A percentile compares a stretch with the other conserved stretches of the same genome.
Evolutionary conservation across 768 basidiomycete species (phyloP).

Genomic region (Lactarius evosmus): DNA sequence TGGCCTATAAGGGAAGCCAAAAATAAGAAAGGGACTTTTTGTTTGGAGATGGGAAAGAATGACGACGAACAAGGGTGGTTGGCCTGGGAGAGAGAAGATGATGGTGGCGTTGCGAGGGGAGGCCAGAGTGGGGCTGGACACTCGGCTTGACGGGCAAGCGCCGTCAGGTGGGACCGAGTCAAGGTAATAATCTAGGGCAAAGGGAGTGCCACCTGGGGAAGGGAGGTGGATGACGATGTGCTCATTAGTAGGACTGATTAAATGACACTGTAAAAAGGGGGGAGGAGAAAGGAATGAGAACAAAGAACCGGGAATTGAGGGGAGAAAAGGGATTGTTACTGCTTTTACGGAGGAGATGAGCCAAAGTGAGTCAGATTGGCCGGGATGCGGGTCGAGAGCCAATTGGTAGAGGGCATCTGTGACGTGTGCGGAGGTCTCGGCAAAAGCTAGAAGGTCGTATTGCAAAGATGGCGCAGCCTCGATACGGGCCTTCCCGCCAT

Average conservation of each 20-base stretch:
- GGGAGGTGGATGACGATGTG: conserved; percentile 54
- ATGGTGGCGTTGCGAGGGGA: conserved; percentile 51
- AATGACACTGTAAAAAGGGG: conserved; percentile 55
- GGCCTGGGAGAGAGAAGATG: conserved; percentile 41
- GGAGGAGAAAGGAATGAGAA: conserved; percentile 11
- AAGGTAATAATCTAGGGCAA: conserved; percentile 70
- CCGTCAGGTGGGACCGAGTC: conserved; percentile 67
- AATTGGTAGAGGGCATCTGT: conserved; percentile 64
- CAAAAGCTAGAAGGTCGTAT: conserved; percentile 48
- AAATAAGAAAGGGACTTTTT: neutral
- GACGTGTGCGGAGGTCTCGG: conserved; percentile 35
- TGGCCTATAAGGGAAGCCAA: conserved; percentile 45
- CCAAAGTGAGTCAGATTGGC: conserved; percentile 45
- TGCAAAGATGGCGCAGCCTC: conserved; percentile 41
- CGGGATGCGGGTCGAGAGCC: conserved; percentile 53
- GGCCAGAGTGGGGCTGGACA: conserved; percentile 13
- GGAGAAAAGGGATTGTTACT: conserved; percentile 38
- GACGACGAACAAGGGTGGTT: conserved; percentile 55
- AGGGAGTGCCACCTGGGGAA: conserved; percentile 44
- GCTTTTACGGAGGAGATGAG: conserved; percentile 60
- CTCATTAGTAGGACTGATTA: conserved; percentile 52
- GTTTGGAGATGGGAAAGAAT: conserved; percentile 8
- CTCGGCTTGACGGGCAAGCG: conserved; percentile 45
- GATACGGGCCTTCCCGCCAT: conserved; percentile 37
- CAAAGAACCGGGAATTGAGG: conserved; percentile 14